Conservation (phyloP, 257 asterid genomes). For the Gentiana dahurica region DNA sequence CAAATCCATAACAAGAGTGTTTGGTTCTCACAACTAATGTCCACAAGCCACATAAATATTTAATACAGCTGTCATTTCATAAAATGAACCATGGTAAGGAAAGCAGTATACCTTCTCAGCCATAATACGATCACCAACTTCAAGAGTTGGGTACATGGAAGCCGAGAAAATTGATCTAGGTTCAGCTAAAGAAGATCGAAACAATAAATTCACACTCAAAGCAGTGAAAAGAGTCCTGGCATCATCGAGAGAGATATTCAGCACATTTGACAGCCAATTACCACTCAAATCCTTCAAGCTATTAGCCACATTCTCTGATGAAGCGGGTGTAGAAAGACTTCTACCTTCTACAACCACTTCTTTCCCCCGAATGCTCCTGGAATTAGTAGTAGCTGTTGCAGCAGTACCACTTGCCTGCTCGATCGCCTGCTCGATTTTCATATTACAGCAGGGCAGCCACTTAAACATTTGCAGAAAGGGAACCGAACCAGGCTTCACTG, state of each 20-base stretch:
- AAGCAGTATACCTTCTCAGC: constrained; percentile 70
- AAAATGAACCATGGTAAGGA: too few relatives aligned
- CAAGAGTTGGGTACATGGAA: constrained; percentile 92
- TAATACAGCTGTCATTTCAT: too few relatives aligned
- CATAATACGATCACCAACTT: constrained; percentile 76
- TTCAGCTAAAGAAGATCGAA: constrained; percentile 82
- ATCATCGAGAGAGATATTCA: constrained; percentile 59
- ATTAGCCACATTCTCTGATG: constrained; percentile 33
- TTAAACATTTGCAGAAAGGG: constrained; percentile 52
- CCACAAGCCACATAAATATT: too few relatives aligned
- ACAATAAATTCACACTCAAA: constrained; percentile 60
- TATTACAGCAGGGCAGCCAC: constrained; percentile 75
- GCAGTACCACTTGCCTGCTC: constrained; percentile 30
- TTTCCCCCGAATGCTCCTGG: not conserved
- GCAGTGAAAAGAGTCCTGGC: constrained; percentile 92
- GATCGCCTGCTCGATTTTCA: constrained; percentile 14
- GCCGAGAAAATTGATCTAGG: constrained; percentile 93
- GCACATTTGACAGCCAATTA: constrained; percentile 53
- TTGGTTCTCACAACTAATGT: too few relatives aligned
- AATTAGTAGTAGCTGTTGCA: constrained; percentile 6
- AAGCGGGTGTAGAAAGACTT: constrained; percentile 9
- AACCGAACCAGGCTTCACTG: constrained; percentile 38
- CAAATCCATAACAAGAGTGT: too few relatives aligned
- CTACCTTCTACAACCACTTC: constrained; percentile 6
- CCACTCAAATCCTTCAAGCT: constrained; percentile 15